Evolutionary conservation across 805 yeast species (phyloP).

Genomic region (Starmera amethionina): DNA sequence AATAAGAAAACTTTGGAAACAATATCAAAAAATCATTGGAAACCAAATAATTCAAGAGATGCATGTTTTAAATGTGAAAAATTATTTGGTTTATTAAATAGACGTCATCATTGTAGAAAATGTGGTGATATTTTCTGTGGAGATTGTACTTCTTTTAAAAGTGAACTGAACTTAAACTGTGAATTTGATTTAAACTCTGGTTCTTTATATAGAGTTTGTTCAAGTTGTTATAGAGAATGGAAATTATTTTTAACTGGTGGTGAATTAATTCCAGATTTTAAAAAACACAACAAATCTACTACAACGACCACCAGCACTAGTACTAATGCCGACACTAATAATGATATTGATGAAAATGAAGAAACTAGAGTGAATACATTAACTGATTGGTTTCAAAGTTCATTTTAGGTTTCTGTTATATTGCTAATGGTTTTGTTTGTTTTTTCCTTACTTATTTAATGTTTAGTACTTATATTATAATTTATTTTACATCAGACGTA

Average conservation of each 20-base stretch:
- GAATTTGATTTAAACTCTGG: slow-evolving; percentile 45
- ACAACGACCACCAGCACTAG: background rate
- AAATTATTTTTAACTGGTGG: slow-evolving; percentile 25
- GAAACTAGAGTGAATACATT: background rate
- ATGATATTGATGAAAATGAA: background rate
- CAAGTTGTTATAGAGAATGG: slow-evolving; percentile 44
- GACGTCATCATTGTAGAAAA: slow-evolving; percentile 64
- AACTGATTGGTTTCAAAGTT: background rate
- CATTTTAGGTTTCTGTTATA: background rate
- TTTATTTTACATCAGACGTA: background rate
- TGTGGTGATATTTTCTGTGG: slow-evolving; percentile 66
- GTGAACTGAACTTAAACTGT: slow-evolving; percentile 28
- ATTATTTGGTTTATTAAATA: slow-evolving; percentile 54
- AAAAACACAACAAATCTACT: background rate
- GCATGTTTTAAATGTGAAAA: slow-evolving; percentile 53
- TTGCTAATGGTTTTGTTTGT: background rate
- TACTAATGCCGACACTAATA: slow-evolving; percentile 25
- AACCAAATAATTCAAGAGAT: slow-evolving; percentile 46
- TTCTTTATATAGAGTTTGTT: slow-evolving; percentile 48
- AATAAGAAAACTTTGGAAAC: background rate
- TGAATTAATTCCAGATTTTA: slow-evolving; percentile 8
- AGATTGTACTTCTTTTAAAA: slow-evolving; percentile 42
- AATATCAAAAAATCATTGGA: slow-evolving; percentile 43
- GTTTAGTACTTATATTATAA: background rate
- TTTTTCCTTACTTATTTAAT: background rate